Conservation (phyloP, 306 rosid genomes). For the Quercus parvula region DNA sequence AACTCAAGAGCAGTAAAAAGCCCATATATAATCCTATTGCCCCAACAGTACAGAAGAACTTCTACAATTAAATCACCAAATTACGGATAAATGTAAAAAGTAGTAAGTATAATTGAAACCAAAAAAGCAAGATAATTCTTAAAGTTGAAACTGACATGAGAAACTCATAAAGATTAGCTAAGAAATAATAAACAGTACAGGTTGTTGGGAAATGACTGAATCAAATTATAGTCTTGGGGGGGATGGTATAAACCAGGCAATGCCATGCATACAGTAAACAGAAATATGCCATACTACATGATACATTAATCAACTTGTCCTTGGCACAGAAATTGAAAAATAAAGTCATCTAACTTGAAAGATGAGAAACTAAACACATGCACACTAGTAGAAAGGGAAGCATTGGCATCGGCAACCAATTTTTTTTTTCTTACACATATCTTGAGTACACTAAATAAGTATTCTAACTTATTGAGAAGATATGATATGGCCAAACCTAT, state of each 20-base stretch:
- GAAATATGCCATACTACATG: background rate
- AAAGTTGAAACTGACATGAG: background rate
- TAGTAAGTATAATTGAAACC: background rate
- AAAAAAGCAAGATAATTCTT: background rate
- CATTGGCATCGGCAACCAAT: background rate
- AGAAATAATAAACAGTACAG: background rate
- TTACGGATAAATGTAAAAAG: background rate
- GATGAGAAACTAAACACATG: background rate
- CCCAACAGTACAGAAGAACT: background rate
- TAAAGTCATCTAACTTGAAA: background rate
- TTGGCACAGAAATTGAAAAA: background rate
- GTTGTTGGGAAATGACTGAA: background rate
- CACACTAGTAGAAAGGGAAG: background rate
- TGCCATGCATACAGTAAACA: background rate
- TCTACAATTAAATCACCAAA: background rate
- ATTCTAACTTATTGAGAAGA: too few relatives aligned
- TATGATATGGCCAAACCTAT: too few relatives aligned
- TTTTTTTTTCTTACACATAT: background rate
- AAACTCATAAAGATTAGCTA: background rate
- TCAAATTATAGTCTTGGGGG: background rate
- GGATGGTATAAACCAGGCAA: background rate
- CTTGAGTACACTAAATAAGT: background rate
- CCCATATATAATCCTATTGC: background rate
- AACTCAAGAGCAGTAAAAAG: background rate
- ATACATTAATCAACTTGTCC: background rate